phyloP scores from a whole-genome alignment of 1,284 basidiomycete genomes.

The Sporisorium iseilematis-ciliati region DNA sequence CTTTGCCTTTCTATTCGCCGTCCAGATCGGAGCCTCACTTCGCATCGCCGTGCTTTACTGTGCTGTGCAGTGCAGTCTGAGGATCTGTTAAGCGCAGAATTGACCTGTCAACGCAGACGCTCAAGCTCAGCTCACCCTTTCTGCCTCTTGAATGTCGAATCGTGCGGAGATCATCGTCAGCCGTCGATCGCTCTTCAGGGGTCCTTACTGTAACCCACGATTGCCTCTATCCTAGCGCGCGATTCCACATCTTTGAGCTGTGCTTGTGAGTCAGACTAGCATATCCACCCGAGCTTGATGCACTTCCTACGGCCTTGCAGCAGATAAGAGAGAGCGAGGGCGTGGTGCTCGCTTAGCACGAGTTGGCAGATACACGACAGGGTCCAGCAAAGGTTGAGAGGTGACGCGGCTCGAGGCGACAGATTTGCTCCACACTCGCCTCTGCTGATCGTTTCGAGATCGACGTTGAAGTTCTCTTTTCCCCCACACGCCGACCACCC shows the following conservation, averaged over 20 bases:
- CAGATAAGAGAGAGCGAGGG: neutral
- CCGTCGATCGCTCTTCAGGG: constrained; percentile 16
- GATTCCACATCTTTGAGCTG: neutral
- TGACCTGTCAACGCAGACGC: constrained; percentile 10
- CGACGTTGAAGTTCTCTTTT: neutral
- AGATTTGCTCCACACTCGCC: neutral
- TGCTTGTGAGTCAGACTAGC: too few species aligned
- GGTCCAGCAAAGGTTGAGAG: constrained; percentile 9
- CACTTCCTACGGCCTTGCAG: constrained; percentile 1
- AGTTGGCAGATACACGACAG: neutral
- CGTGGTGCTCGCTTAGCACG: constrained; percentile 8
- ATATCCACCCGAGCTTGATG: constrained; percentile 1
- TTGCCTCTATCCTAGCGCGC: neutral
- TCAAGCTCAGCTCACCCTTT: neutral
- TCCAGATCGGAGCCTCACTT: constrained; percentile 3
- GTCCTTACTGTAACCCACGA: neutral
- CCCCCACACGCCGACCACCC: neutral
- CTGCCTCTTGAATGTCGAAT: neutral
- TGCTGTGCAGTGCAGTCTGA: too few species aligned
- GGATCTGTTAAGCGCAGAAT: constrained; percentile 4
- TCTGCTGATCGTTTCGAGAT: constrained; percentile 1
- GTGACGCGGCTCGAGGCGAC: constrained; percentile 8
- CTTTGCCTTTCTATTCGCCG: constrained; percentile 9
- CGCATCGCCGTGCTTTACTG: too few species aligned
- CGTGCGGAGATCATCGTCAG: constrained; percentile 16